Conservation (phyloP, 495 filamentous ascomycete genomes). For the Hypoxylon rickii region DNA sequence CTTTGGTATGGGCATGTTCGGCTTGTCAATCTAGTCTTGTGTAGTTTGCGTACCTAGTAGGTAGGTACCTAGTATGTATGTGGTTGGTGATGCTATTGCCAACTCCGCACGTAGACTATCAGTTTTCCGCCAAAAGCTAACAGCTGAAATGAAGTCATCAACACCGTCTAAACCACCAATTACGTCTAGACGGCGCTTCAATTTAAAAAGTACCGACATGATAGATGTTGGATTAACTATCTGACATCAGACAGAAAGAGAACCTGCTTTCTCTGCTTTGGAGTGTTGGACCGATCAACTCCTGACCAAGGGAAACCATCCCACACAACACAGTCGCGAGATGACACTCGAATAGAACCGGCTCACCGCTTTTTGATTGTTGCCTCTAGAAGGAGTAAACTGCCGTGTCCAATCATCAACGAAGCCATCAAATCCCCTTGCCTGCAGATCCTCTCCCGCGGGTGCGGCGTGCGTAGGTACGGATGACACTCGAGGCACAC, state of each 20-base stretch:
- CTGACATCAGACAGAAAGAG: constrained; percentile 21
- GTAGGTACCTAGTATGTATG: no score
- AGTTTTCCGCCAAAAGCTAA: background rate
- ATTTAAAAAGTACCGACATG: no score
- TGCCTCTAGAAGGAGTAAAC: constrained; percentile 8
- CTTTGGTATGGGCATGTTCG: no score
- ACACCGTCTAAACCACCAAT: no score
- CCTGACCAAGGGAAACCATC: no score
- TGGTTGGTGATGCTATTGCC: constrained; percentile 6
- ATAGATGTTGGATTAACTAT: no score
- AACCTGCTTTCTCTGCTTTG: background rate
- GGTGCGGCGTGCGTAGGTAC: constrained; percentile 9
- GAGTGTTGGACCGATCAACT: background rate
- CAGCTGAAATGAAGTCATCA: no score
- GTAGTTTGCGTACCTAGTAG: no score
- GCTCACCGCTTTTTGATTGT: constrained; percentile 31
- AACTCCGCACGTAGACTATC: constrained; percentile 1
- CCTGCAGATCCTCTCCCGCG: constrained; percentile 25
- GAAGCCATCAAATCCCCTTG: constrained; percentile 7
- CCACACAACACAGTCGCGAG: no score
- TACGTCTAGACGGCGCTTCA: no score
- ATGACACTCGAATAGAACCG: constrained; percentile 10
- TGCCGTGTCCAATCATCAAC: constrained; percentile 18
- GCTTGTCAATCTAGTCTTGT: no score
- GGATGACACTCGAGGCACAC: background rate